phyloP scores from a whole-genome alignment of 305 asterid genomes.

The Fraxinus latifolia region DNA sequence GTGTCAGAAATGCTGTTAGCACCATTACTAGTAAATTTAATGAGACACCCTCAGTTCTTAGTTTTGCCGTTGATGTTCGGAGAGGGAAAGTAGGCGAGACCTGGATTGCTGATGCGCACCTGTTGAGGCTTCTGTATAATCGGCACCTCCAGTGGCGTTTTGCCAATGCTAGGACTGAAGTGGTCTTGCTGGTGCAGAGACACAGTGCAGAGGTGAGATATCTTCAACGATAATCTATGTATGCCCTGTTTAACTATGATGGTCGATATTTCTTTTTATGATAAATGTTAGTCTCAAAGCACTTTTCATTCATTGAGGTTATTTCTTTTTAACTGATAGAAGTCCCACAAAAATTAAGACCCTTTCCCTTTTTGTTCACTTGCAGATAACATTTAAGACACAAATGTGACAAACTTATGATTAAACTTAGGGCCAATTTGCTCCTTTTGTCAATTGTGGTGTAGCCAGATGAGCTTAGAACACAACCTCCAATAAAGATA shows the following conservation, averaged over 20 bases:
- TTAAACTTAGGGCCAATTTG: background rate
- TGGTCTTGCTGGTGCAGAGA: constrained; percentile 62
- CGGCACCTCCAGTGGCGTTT: constrained; percentile 94
- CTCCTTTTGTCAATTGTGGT: background rate
- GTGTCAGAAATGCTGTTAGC: constrained; percentile 63
- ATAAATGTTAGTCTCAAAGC: background rate
- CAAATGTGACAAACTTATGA: background rate
- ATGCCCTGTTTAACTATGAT: constrained; percentile 3
- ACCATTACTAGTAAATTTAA: constrained; percentile 47
- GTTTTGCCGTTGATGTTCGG: constrained; percentile 67
- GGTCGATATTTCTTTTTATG: background rate
- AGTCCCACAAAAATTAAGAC: background rate
- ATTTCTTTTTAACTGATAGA: background rate
- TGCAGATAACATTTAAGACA: constrained; percentile 1
- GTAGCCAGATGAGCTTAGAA: background rate
- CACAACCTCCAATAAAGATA: background rate
- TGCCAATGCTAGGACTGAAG: constrained; percentile 79
- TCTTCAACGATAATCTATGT: background rate
- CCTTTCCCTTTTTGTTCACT: constrained; percentile 5
- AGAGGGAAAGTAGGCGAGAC: constrained; percentile 91
- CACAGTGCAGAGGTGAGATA: constrained; percentile 67
- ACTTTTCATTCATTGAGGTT: background rate
- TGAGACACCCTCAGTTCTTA: constrained; percentile 58
- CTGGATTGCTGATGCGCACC: constrained; percentile 71
- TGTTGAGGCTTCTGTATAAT: constrained; percentile 82